Conservation (phyloP, 129 eudicot species). For the Scalesia atractyloides region DNA sequence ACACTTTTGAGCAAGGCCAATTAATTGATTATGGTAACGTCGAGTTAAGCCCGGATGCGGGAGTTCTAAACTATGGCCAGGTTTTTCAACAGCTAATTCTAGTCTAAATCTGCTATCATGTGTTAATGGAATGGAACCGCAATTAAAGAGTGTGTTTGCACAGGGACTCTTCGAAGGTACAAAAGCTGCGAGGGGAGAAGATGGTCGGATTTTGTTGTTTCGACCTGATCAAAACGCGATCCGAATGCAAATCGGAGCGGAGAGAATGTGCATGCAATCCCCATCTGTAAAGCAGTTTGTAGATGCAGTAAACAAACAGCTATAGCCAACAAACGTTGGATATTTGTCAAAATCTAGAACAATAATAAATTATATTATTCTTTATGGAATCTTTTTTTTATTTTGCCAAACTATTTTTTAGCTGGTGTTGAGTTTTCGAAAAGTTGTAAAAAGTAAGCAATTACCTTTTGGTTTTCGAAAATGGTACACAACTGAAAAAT, state of each 20-base stretch:
- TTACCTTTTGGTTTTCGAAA: too few relatives aligned
- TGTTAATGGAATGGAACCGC: too few relatives aligned
- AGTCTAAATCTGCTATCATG: too few relatives aligned
- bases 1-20: constrained; percentile 49
- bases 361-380: too few relatives aligned
- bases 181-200: constrained; percentile 70
- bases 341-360: constrained; percentile 19
- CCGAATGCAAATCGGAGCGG: constrained; percentile 86
- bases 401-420: too few relatives aligned
- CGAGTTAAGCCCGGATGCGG: constrained; percentile 83
- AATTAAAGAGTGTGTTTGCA: not conserved
- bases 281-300: constrained; percentile 76
- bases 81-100: constrained; percentile 22
- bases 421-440: too few relatives aligned
- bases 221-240: constrained; percentile 84
- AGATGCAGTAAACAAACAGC: constrained; percentile 81
- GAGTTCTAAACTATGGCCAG: constrained; percentile 93
- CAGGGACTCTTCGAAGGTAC: constrained; percentile 91
- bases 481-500: too few relatives aligned
- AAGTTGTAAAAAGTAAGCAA: too few relatives aligned
- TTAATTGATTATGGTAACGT: constrained; percentile 60
- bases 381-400: too few relatives aligned
- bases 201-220: constrained; percentile 65
- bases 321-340: constrained; percentile 85
- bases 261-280: constrained; percentile 90